These are phyloP conservation scores for Dipteronia dyeriana DNA, from an alignment of 345 rosid genomes.

Conservation along the genomic window DNA sequence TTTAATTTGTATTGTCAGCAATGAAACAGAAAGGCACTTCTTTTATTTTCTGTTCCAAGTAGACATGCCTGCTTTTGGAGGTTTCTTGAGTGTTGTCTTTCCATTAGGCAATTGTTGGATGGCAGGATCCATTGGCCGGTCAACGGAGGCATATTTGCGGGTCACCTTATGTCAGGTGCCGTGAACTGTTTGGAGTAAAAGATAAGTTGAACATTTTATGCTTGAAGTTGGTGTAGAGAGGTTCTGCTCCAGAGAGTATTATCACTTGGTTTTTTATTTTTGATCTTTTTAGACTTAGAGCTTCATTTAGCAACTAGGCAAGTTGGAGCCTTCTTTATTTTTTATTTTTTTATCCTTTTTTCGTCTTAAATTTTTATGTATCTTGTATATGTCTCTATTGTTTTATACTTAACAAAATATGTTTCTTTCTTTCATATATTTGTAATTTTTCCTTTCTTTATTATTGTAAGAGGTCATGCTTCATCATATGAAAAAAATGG, in stretches of 20 bases:
- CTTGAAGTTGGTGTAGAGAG: neutral
- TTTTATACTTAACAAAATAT: neutral
- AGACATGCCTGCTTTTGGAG: too few species aligned
- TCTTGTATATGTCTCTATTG: neutral
- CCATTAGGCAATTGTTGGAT: neutral
- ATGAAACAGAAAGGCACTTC: too few species aligned
- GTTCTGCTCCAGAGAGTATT: neutral
- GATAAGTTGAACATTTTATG: neutral
- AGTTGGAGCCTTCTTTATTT: neutral
- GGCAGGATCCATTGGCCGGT: neutral
- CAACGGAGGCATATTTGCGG: neutral
- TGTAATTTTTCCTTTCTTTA: neutral
- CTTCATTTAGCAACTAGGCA: neutral
- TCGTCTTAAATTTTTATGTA: neutral
- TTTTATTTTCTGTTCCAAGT: neutral
- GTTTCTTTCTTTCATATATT: neutral
- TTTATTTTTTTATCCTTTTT: neutral
- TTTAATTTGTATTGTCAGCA: neutral
- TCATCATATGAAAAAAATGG: neutral
- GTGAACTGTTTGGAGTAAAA: neutral
- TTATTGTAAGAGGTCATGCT: constrained; percentile 1
- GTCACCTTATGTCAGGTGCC: neutral
- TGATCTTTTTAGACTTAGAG: neutral
- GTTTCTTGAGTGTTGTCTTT: neutral
- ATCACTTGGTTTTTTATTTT: neutral